Base-by-base conservation (phyloP, 1,284 basidiomycete species). In the Rhizopogon hawkerae region DNA sequence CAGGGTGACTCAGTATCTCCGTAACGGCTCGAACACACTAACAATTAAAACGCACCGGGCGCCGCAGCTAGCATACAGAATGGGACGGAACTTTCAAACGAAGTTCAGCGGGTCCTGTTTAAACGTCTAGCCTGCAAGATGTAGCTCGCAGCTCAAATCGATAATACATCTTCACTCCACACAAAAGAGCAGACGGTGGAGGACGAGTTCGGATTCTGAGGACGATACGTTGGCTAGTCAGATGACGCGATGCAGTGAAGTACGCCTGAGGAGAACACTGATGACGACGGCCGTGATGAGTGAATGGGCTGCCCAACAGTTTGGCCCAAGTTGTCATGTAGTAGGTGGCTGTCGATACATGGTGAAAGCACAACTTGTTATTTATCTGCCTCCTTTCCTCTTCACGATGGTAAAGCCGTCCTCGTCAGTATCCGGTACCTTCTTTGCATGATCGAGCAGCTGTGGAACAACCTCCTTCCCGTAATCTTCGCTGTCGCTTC, bases 171-270 rank as follows among this genome's bases (percentile, higher is more conserved):
- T 11, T 73, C 72, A 5, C 71, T 83, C 9, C 73, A 69, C 7
- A 69, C 69, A 0, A 81, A 84, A 8, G 84, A 85, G 49, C 73
- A 76, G 50, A 77, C 70, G 14, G 73, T 69, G 10, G 92, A 94
- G 44, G 92, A 95, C 61, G 92, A 94, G 51, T 54, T 95, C 91
- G 0, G 93, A 96, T 48, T 93, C 93, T 0, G 94, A 96, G 43
- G 93, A 96, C 68, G 94, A 96, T 67, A 80, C 85, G 21, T 72
- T 98, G 41, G 96, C 94, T 2, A 95, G 96, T 3, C 96, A 99
- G 74, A 97, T 98, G 93, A 93, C 2, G 79, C 86, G 43, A 95
- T 99, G 92, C 83, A 90, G 93, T 98, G 49, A 95, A 93, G 77
- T 80, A 67, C 61, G 3, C 71, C 79, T 58, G 69, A 66, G 48